A percentile compares a stretch with the other conserved stretches of the same genome.
Conservation (phyloP, 1,139 yeast species). For the Geotrichum candidum region DNA sequence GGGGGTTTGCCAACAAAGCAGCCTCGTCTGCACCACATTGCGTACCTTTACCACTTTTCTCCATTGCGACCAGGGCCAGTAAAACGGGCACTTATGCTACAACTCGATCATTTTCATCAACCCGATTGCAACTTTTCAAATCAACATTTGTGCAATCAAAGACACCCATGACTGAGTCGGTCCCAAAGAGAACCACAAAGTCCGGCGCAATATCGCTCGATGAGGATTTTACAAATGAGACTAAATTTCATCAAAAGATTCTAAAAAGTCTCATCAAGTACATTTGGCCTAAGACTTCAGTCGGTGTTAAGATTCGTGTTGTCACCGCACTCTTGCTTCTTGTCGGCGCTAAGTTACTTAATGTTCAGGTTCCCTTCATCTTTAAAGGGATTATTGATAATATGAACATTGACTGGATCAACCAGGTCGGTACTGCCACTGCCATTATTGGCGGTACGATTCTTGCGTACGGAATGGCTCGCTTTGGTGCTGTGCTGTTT, state of each 20-base stretch:
- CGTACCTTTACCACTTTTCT: not conserved
- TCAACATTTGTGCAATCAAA: not conserved
- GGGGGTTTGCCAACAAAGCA: not conserved
- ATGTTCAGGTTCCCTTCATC: constrained; percentile 93
- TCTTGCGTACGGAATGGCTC: constrained; percentile 85
- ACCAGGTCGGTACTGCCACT: constrained; percentile 51
- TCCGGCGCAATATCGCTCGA: not conserved
- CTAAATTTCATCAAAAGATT: constrained; percentile 26
- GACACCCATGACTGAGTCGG: not conserved
- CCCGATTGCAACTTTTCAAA: constrained; percentile 1
- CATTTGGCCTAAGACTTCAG: constrained; percentile 80
- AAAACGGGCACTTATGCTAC: not conserved
- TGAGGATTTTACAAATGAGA: constrained; percentile 9
- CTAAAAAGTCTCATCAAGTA: constrained; percentile 50
- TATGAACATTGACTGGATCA: constrained; percentile 86
- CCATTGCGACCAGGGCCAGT: not conserved
- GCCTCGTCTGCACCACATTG: not conserved
- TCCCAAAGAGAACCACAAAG: not conserved
- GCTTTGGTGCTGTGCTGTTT: constrained; percentile 89
- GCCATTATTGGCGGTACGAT: constrained; percentile 64
- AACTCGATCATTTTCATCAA: constrained; percentile 5
- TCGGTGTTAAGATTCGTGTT: constrained; percentile 68
- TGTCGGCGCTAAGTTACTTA: constrained; percentile 73
- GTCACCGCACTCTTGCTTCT: constrained; percentile 65
- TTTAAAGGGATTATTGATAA: constrained; percentile 85